Evolutionary conservation across 345 rosid genomes (phyloP), one percentile per base, ranked within the genome.

Genomic region (Iberis pinnata): DNA sequence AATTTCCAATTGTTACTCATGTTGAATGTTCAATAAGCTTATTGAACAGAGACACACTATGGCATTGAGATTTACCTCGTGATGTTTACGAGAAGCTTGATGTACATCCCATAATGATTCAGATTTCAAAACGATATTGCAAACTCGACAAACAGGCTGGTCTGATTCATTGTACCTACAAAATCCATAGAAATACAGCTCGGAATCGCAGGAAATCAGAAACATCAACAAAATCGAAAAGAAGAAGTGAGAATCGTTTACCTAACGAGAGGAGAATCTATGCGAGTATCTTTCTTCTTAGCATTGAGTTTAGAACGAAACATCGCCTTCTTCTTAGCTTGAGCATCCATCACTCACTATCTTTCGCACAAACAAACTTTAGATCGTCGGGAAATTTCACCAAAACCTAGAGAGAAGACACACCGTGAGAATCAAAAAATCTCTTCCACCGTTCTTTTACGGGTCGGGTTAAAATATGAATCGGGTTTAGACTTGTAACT

Each of bases 61-160:
- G 31, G 8, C 3, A 27, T 27, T 9, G 37, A 7, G 12, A 32
- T 32, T 9, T 32, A 32, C 37, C 37, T 32, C 83, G 32, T 53
- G 84, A 71, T 88, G 98, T 65, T 92, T 92, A 51, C 90, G 88
- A 55, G 97, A 92, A 77, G 84, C 94, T 76, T 92, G 97, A 72
- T 92, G 98, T 1, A 88, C 95, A 74, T 83, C 90, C 97, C 97
- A 92, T 2, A 59, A 65, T 49, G 93, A 77, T 19, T 81, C 89
- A 24, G 92, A 82, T 64, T 88, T 92, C 77, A 92, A 75, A 47
- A 81, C 90, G 17, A 85, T 26, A 51, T 85, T 79, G 59, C 95
- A 92, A 14, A 92, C 80, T 64, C 88, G 72, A 60, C 98, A 92
- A 18, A 92, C 78, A 11, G 94, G 94, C 70, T 88, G 97, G 25